phyloP scores from a whole-genome alignment of 2,329 filamentous ascomycete genomes.

The Chrysoporthe deuterocubensis region DNA sequence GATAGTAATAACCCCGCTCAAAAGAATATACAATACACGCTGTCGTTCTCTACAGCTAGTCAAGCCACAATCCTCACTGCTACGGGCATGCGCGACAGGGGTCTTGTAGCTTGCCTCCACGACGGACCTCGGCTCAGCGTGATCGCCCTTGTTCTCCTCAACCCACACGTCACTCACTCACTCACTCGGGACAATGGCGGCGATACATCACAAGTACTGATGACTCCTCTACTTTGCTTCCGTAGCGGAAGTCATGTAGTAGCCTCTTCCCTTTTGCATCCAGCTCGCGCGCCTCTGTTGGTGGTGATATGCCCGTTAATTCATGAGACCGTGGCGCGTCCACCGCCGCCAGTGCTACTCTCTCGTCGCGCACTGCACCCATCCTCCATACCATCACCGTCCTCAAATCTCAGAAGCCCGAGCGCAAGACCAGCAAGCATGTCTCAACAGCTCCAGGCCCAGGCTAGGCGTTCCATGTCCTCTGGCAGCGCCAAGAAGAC shows the following conservation, averaged over 20 bases:
- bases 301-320: not conserved
- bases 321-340: not conserved
- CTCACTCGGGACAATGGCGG: not conserved
- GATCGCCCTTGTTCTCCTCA: slow-evolving; percentile 7
- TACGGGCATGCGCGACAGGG: not conserved
- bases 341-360: not conserved
- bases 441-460: not conserved
- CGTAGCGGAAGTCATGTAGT: not conserved
- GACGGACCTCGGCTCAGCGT: slow-evolving; percentile 25
- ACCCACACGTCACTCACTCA: not conserved
- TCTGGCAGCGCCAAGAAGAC: not conserved
- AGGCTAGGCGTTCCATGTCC: not conserved
- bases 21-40: too few species aligned
- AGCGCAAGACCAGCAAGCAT: not conserved
- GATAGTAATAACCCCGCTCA: too few species aligned
- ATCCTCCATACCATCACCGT: not conserved
- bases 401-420: not conserved
- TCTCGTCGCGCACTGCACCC: not conserved
- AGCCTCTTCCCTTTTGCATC: too few species aligned
- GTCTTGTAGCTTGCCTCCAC: not conserved
- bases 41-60: too few species aligned
- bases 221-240: not conserved
- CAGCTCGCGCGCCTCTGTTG: not conserved
- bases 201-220: not conserved
- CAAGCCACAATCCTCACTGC: not conserved